These are phyloP conservation scores for Pythium dissotocum DNA, from an alignment of 352 stramenopile genomes.

Conservation along the genomic window DNA sequence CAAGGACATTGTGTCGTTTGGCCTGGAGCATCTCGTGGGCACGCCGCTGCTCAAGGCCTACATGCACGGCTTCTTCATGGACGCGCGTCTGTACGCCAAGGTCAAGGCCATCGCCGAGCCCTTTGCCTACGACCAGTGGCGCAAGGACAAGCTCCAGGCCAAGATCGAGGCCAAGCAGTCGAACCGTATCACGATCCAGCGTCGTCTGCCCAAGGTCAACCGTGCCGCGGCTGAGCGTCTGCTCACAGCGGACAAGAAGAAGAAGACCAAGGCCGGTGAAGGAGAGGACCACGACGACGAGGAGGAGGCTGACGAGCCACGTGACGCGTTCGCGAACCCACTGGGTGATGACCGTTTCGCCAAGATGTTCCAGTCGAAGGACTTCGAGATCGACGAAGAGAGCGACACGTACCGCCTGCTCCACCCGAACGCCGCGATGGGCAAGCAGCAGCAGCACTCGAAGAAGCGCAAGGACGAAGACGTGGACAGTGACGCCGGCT, in stretches of 20 bases:
- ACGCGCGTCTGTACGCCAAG: constrained; percentile 97
- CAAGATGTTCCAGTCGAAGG: constrained; percentile 95
- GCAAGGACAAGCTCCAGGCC: constrained; percentile 96
- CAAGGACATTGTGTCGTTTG: constrained; percentile 94
- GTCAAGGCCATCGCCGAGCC: constrained; percentile 96
- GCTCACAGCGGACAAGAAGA: constrained; percentile 72
- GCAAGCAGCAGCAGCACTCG: constrained; percentile 52
- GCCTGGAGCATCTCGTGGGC: constrained; percentile 97
- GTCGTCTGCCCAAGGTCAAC: constrained; percentile 90
- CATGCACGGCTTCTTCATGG: constrained; percentile 99
- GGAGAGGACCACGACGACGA: constrained; percentile 31
- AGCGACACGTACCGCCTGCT: constrained; percentile 95
- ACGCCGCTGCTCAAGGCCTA: constrained; percentile 97
- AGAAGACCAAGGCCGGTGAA: constrained; percentile 47
- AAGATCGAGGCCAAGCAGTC: constrained; percentile 88
- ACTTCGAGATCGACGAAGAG: constrained; percentile 98
- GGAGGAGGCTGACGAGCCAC: constrained; percentile 26
- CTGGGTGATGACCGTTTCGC: constrained; percentile 97
- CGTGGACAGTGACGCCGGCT: constrained; percentile 91
- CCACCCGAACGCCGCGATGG: constrained; percentile 91
- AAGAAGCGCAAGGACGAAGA: constrained; percentile 76
- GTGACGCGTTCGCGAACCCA: constrained; percentile 62
- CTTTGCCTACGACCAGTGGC: constrained; percentile 98
- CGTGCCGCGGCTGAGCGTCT: constrained; percentile 85
- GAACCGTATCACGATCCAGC: constrained; percentile 90